Conservation (phyloP, 2,329 filamentous ascomycete genomes). For the Talaromyces marneffei region DNA sequence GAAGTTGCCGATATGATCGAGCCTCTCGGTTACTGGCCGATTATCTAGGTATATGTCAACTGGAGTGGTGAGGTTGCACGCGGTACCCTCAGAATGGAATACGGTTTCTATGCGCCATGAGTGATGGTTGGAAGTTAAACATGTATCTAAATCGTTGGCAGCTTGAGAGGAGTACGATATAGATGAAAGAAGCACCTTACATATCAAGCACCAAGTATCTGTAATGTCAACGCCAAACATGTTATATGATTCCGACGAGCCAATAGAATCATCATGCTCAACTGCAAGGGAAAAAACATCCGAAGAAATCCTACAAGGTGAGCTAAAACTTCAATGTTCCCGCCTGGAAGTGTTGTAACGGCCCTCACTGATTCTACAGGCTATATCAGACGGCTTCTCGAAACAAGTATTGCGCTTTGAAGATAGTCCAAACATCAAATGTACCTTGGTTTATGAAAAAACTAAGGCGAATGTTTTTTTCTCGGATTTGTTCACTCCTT, state of each 20-base stretch:
- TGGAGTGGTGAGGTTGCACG: too few relatives aligned
- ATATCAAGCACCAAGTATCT: neutral
- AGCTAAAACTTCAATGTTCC: too few relatives aligned
- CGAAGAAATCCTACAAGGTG: too few relatives aligned
- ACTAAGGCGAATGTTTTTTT: too few relatives aligned
- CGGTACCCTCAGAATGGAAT: too few relatives aligned
- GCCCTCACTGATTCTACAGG: neutral
- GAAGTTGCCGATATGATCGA: constrained; percentile 1
- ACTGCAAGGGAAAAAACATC: too few relatives aligned
- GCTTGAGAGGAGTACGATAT: neutral
- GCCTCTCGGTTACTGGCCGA: neutral
- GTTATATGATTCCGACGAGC: too few relatives aligned
- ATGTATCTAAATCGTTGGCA: neutral
- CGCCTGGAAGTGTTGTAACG: neutral
- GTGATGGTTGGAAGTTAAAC: neutral
- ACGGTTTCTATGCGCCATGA: too few relatives aligned
- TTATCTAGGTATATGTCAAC: neutral
- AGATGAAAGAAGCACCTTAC: neutral
- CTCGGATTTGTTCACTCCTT: neutral
- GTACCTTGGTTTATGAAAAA: neutral
- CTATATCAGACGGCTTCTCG: neutral
- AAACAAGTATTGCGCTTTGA: too few relatives aligned
- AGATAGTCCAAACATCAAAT: neutral
- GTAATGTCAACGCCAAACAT: neutral
- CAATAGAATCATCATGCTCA: neutral